These are phyloP conservation scores for Penicillium expansum DNA, from an alignment of 2,329 filamentous ascomycete species.

Conservation along the genomic window DNA sequence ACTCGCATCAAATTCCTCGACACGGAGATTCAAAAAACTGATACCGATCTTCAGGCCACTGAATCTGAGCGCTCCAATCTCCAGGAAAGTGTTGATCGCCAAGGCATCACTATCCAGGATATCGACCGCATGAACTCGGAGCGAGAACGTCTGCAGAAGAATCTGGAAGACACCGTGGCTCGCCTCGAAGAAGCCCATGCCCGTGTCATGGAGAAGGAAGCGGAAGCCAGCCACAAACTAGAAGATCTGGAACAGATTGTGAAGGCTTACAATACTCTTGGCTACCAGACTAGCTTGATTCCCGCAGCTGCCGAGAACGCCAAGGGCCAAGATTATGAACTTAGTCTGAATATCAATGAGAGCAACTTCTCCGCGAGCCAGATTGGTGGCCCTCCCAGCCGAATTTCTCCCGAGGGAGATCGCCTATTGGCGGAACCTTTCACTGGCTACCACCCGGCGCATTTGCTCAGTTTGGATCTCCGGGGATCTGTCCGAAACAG, in stretches of 20 bases:
- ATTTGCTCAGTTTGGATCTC: conserved; percentile 85
- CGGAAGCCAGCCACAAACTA: conserved; percentile 78
- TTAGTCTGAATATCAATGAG: conserved; percentile 77
- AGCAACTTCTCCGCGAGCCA: conserved; percentile 71
- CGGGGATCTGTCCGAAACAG: conserved; percentile 76
- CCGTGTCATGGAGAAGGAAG: conserved; percentile 78
- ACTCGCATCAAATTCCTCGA: conserved; percentile 76
- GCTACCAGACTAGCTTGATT: conserved; percentile 90
- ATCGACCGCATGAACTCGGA: conserved; percentile 99
- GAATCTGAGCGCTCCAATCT: conserved; percentile 78
- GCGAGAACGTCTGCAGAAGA: conserved; percentile 86
- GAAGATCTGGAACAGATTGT: conserved; percentile 90
- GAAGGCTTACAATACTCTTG: conserved; percentile 88
- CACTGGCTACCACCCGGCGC: conserved; percentile 84
- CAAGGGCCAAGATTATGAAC: conserved; percentile 79
- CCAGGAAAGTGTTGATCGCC: conserved; percentile 83
- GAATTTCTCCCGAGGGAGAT: conserved; percentile 59
- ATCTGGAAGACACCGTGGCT: conserved; percentile 71
- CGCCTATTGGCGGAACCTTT: conserved; percentile 76
- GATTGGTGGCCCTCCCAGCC: conserved; percentile 49
- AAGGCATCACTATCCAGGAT: conserved; percentile 95
- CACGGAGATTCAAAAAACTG: conserved; percentile 77
- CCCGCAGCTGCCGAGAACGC: conserved; percentile 81
- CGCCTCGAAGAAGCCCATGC: conserved; percentile 83
- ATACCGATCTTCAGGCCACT: conserved; percentile 70